These are phyloP conservation scores for Poa pratensis DNA, from an alignment of 176 grass and related monocot species.

Conservation along the genomic window DNA sequence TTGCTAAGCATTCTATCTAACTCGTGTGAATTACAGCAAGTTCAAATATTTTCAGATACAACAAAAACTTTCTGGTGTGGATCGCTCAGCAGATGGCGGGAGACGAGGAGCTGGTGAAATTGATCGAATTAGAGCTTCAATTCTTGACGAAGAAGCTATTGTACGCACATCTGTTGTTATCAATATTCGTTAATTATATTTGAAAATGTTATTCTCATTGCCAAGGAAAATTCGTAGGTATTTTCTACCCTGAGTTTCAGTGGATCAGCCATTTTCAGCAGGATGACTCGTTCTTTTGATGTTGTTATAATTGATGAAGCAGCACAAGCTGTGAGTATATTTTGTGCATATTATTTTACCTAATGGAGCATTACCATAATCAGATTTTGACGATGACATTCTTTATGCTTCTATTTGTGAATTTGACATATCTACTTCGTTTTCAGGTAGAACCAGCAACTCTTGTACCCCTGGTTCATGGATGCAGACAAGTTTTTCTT, in stretches of 20 bases:
- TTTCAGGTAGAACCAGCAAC: conserved; percentile 90
- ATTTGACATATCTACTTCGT: conserved; percentile 33
- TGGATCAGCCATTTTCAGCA: conserved; percentile 79
- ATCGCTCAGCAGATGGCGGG: conserved; percentile 57
- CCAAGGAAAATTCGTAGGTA: conserved; percentile 59
- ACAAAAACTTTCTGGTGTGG: conserved; percentile 77
- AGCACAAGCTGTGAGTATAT: conserved; percentile 87
- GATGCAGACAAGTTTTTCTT: conserved; percentile 97
- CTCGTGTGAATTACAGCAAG: conserved; percentile 37
- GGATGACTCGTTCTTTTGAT: conserved; percentile 87
- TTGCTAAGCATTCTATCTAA: conserved; percentile 44
- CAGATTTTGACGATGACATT: conserved; percentile 21
- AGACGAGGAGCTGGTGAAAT: conserved; percentile 67
- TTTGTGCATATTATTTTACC: conserved; percentile 20
- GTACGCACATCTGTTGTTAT: conserved; percentile 54
- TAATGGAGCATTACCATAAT: conserved; percentile 30
- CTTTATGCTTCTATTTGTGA: conserved; percentile 37
- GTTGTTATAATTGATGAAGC: conserved; percentile 99
- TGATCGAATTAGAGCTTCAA: conserved; percentile 71
- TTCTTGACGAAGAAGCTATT: conserved; percentile 95
- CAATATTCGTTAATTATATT: conserved; percentile 1
- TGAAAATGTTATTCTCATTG: conserved; percentile 38
- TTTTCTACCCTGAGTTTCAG: conserved; percentile 99
- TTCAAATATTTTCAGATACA: conserved; percentile 67
- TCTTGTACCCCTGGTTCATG: conserved; percentile 83